phyloP scores from a whole-genome alignment of 2,329 filamentous ascomycete genomes.

The Talaromyces verruculosus region DNA sequence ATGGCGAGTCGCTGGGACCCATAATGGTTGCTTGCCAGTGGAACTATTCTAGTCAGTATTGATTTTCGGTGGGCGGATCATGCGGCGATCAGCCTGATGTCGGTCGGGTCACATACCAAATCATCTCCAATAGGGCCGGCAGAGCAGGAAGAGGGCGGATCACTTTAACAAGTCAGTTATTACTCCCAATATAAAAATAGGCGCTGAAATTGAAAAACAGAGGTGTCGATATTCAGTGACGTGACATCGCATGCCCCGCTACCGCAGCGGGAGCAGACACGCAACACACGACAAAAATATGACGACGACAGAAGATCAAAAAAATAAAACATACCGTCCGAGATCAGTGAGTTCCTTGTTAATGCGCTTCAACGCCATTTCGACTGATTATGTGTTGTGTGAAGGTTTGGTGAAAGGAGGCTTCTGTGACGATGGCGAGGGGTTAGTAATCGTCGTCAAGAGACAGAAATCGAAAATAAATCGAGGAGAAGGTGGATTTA shows the following conservation, averaged over 20 bases:
- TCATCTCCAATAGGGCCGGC: constrained; percentile 96
- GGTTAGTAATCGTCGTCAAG: constrained; percentile 1
- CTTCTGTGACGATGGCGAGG: constrained; percentile 9
- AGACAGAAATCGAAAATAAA: not conserved
- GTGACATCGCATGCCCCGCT: constrained; percentile 26
- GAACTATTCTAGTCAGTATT: constrained; percentile 60
- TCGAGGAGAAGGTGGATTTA: not conserved
- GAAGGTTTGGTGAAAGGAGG: not conserved
- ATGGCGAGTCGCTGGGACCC: constrained; percentile 97
- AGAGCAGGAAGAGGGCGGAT: constrained; percentile 97
- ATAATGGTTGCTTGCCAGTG: constrained; percentile 99
- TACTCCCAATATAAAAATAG: not conserved
- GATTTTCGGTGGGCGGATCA: constrained; percentile 1
- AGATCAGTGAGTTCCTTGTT: constrained; percentile 56
- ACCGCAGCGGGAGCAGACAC: constrained; percentile 24
- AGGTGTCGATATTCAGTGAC: not conserved
- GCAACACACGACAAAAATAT: constrained; percentile 14
- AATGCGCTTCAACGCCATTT: constrained; percentile 55
- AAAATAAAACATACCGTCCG: constrained; percentile 46
- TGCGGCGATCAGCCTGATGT: constrained; percentile 13
- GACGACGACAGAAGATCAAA: constrained; percentile 7
- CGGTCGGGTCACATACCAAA: constrained; percentile 67
- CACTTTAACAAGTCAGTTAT: constrained; percentile 57
- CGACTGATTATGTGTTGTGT: constrained; percentile 25
- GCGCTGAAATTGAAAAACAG: not conserved